Conservation (phyloP, 192 early-diverging fungal species). For the Umbelopsis ramanniana region DNA sequence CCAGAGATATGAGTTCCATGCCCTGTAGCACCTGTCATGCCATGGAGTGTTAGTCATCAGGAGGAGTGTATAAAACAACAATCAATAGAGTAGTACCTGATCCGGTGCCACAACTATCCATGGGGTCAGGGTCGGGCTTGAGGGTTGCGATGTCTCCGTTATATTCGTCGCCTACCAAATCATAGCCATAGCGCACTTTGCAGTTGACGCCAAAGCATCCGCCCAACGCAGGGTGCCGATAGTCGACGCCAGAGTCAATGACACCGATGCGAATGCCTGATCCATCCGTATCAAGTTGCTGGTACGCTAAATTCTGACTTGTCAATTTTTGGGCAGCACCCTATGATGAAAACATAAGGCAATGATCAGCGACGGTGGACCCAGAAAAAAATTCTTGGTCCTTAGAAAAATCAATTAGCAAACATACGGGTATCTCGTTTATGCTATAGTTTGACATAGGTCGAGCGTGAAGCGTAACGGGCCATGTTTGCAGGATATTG, state of each 20-base stretch:
- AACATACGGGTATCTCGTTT: not conserved
- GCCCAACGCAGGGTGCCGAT: slow-evolving; percentile 66
- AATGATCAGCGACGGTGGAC: slow-evolving; percentile 9
- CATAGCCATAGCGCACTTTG: slow-evolving; percentile 62
- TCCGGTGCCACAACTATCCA: slow-evolving; percentile 48
- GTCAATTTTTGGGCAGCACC: slow-evolving; percentile 50
- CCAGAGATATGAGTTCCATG: slow-evolving; percentile 73
- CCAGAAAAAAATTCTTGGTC: not conserved
- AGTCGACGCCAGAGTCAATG: slow-evolving; percentile 67
- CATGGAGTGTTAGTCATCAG: not conserved
- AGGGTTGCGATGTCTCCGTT: slow-evolving; percentile 33
- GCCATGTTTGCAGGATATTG: slow-evolving; percentile 30
- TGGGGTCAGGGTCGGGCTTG: slow-evolving; percentile 48
- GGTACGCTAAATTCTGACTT: slow-evolving; percentile 50
- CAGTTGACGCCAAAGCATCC: slow-evolving; percentile 63
- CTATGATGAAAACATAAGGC: slow-evolving; percentile 1
- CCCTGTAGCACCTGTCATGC: slow-evolving; percentile 35
- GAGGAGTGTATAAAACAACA: not conserved
- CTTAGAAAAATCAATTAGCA: not conserved
- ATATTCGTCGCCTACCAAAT: slow-evolving; percentile 67
- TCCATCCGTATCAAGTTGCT: slow-evolving; percentile 55
- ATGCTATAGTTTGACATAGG: slow-evolving; percentile 2
- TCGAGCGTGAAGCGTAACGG: slow-evolving; percentile 26
- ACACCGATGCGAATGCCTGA: slow-evolving; percentile 68
- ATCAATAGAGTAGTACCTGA: slow-evolving; percentile 15